Evolutionary conservation across 208 protist species (phyloP), one percentile per base, ranked within the genome.

Genomic region (Blastocrithidia nonstop): DNA sequence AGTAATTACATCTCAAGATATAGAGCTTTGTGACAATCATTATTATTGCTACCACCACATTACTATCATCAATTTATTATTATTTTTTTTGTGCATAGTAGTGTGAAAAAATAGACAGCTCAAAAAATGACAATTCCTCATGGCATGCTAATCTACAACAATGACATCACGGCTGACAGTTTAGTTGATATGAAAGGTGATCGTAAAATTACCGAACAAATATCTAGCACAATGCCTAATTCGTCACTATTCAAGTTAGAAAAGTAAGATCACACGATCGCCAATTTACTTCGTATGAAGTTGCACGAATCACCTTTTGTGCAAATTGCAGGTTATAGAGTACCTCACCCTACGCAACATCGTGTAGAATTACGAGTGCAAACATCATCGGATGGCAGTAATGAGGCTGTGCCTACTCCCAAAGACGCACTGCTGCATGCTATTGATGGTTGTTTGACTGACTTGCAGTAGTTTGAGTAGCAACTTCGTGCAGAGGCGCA

Each of bases 121-220:
- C 1, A 17, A 6, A 53, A 13, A 50, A 66, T 66, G 83, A 61
- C 79, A 33, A 52, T 69, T 24, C 58, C 74, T 33, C 83, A 92
- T 74, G 83, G 83, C 39, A 92, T 92, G 83, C 73, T 92, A 41
- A 81, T 88, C 35, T 87, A 84, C 61, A 77, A 87, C 52, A 92
- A 92, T 61, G 83, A 92, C 40, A 92, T 92, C 70, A 80, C 72
- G 2, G 65, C 78, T 3, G 83, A 92, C 35, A 92, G 66, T 47
- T 64, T 92, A 22, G 71, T 92, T 31, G 83, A 92, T 56, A 70
- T 80, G 62, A 71, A 71, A 50, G 83, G 78, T 16, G 71, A 77
- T 48, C 66, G 60, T 43, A 92, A 92, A 57, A 78, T 92, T 38
- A 43, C 61, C 0, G 83, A 92, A 66, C 57, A 77, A 29, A 62